Evolutionary conservation across 164 flowering plant species (phyloP).

Genomic region (Tetrastigma voinierianum): DNA sequence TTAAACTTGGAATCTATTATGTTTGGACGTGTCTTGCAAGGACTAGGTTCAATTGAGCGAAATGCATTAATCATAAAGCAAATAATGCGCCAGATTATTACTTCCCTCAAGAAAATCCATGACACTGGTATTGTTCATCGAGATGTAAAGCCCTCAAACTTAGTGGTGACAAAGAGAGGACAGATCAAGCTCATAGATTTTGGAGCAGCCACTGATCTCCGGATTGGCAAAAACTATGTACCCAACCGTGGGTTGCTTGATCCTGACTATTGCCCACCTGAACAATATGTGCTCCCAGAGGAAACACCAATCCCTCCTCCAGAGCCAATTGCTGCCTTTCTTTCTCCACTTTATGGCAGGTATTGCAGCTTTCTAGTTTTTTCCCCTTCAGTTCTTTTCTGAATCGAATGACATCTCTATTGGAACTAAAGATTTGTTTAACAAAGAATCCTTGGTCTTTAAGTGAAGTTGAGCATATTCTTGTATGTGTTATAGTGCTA

Average conservation of each 20-base stretch:
- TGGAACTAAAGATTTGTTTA: too few species aligned
- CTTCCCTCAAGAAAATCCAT: conserved; percentile 89
- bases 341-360: conserved; percentile 98
- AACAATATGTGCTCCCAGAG: conserved; percentile 87
- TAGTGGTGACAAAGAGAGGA: conserved; percentile 90
- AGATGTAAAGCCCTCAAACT: conserved; percentile 93
- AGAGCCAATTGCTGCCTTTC: conserved; percentile 88
- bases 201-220: conserved; percentile 94
- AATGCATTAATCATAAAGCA: conserved; percentile 92
- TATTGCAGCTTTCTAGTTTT: conserved; percentile 12
- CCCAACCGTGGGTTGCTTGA: conserved; percentile 78
- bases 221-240: conserved; percentile 89
- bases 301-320: conserved; percentile 98
- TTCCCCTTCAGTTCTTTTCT: background rate
- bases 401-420: too few species aligned
- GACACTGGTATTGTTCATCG: conserved; percentile 93
- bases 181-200: conserved; percentile 92
- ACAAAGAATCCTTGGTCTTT: too few species aligned
- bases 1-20: conserved; percentile 78
- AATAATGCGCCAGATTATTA: conserved; percentile 88
- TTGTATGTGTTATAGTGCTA: background rate
- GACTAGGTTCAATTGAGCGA: conserved; percentile 58
- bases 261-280: conserved; percentile 96
- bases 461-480: background rate
- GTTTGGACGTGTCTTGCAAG: conserved; percentile 86